A percentile compares a stretch with the other conserved stretches of the same genome.
Evolutionary conservation across 352 stramenopile species (phyloP).

Genomic region (Aphanomyces invadans): DNA sequence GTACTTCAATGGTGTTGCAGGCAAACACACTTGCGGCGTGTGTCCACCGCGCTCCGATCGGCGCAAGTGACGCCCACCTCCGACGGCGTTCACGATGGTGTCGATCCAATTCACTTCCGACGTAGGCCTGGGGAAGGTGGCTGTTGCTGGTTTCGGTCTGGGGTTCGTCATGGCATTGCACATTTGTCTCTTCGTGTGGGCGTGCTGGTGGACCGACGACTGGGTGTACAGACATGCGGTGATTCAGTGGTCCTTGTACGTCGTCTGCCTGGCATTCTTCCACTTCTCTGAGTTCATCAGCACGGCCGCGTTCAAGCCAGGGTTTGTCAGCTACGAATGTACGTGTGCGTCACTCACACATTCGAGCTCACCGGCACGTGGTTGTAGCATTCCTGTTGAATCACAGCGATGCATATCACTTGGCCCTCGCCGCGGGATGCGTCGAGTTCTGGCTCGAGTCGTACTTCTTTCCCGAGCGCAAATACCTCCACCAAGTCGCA

Average conservation of each 20-base stretch:
- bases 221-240: slow-evolving; percentile 37
- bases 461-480: slow-evolving; percentile 64
- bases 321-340: slow-evolving; percentile 79
- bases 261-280: slow-evolving; percentile 69
- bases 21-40: no score
- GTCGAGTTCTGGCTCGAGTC: slow-evolving; percentile 90
- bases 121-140: slow-evolving; percentile 63
- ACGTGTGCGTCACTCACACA: no score
- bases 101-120: slow-evolving; percentile 73
- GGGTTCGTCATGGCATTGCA: slow-evolving; percentile 70
- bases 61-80: no score
- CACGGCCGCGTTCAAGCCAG: slow-evolving; percentile 70
- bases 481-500: slow-evolving; percentile 54
- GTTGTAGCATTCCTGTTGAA: slow-evolving; percentile 88
- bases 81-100: background rate
- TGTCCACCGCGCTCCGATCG: no score
- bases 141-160: slow-evolving; percentile 63
- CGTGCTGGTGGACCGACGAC: slow-evolving; percentile 32
- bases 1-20: slow-evolving; percentile 4
- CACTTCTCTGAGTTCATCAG: slow-evolving; percentile 80
- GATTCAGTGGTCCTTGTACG: slow-evolving; percentile 67
- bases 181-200: slow-evolving; percentile 32
- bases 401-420: slow-evolving; percentile 85
- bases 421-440: slow-evolving; percentile 70
- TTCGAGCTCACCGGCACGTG: no score